phyloP scores from a whole-genome alignment of 1,284 basidiomycete species.

The Takashimella koratensis region DNA sequence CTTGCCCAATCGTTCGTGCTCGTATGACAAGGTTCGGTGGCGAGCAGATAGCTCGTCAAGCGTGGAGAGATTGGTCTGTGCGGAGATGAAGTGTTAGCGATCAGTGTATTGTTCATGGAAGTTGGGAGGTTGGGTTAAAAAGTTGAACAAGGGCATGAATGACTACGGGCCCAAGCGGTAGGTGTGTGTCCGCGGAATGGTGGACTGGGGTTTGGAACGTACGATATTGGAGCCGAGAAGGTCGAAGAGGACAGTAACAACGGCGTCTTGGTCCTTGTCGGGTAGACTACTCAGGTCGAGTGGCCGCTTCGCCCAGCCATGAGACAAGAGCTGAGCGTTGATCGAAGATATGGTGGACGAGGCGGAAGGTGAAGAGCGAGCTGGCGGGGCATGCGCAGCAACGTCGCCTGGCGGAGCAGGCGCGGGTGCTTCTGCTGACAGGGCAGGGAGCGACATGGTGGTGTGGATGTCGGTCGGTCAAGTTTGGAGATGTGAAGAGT shows the following conservation, averaged over 20 bases:
- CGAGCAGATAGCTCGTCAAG: constrained; percentile 72
- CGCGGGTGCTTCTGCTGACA: too few species aligned
- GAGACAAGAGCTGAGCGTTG: constrained; percentile 70
- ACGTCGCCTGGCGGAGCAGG: too few species aligned
- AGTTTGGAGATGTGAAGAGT: too few species aligned
- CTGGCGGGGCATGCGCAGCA: too few species aligned
- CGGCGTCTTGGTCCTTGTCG: constrained; percentile 59
- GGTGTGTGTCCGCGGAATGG: constrained; percentile 6
- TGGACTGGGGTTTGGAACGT: constrained; percentile 42
- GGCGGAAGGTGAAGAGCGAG: too few species aligned
- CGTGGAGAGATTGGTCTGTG: constrained; percentile 69
- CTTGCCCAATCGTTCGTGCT: constrained; percentile 68
- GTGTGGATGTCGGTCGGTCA: too few species aligned
- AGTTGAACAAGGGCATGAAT: too few species aligned
- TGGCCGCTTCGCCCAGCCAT: constrained; percentile 66
- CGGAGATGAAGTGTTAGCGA: too few species aligned
- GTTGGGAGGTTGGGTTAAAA: too few species aligned
- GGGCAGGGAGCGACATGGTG: too few species aligned
- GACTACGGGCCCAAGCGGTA: too few species aligned
- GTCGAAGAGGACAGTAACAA: constrained; percentile 70
- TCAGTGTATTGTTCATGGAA: too few species aligned
- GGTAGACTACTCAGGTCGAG: constrained; percentile 58
- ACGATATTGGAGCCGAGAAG: constrained; percentile 76
- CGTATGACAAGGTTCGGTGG: constrained; percentile 72
- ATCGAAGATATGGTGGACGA: constrained; percentile 53